Conservation (phyloP, 805 yeast genomes). For the Lipomyces kockii region DNA sequence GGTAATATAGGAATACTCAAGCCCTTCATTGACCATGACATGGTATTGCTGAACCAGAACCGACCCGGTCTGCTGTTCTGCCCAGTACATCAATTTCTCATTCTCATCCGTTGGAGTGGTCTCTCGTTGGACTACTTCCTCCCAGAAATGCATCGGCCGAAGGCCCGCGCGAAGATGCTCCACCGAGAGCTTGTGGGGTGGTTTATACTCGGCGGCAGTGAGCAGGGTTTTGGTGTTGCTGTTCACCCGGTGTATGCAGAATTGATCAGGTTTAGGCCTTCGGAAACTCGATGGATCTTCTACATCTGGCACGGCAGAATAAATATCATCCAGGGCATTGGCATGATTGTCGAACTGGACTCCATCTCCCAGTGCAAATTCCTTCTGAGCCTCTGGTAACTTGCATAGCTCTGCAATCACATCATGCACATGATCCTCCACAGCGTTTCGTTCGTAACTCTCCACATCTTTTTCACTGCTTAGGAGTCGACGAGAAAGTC, state of each 20-base stretch:
- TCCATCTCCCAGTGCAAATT: background rate
- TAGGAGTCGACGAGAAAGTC: background rate
- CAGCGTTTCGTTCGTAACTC: background rate
- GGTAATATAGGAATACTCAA: slow-evolving; percentile 5
- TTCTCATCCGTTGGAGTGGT: background rate
- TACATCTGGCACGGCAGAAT: background rate
- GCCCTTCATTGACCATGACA: background rate
- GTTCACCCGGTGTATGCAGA: slow-evolving; percentile 1
- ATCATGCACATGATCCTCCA: background rate
- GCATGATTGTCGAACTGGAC: background rate
- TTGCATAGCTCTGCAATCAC: background rate
- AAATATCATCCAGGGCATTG: background rate
- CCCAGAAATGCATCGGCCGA: background rate
- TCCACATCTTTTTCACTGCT: background rate
- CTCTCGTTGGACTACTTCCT: background rate
- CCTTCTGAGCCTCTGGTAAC: background rate
- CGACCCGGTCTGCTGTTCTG: background rate
- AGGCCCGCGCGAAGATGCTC: background rate
- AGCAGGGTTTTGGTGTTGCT: background rate
- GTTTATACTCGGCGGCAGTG: background rate
- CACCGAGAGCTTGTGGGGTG: background rate
- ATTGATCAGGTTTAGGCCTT: background rate
- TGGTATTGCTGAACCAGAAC: background rate
- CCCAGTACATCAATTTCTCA: background rate
- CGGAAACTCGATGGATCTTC: background rate